Evolutionary conservation across 495 filamentous ascomycete genomes (phyloP).

Genomic region (Glonium stellatum): DNA sequence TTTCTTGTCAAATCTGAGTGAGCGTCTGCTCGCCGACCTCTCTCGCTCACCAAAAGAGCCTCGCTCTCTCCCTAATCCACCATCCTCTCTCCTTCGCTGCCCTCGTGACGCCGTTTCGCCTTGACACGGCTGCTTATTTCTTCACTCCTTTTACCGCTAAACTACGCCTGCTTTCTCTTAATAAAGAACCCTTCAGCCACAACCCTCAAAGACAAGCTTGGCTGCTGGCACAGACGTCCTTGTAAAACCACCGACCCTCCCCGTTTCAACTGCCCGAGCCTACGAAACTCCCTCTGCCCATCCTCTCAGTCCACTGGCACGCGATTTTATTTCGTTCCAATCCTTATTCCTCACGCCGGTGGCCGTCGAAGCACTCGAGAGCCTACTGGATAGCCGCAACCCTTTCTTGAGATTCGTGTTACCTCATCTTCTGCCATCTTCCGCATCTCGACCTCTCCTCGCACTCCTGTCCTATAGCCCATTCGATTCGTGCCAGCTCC

Average conservation of each 20-base stretch:
- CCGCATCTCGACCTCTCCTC: not conserved
- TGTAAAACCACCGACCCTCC: not conserved
- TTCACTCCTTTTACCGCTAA: not conserved
- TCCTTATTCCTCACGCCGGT: not conserved
- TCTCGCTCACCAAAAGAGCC: not conserved
- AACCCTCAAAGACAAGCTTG: not conserved
- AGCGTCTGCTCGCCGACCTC: not conserved
- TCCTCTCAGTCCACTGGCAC: not conserved
- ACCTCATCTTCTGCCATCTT: not conserved
- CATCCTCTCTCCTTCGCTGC: not conserved
- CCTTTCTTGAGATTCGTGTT: not conserved
- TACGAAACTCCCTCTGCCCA: not conserved
- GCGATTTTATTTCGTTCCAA: not conserved
- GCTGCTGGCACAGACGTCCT: not conserved
- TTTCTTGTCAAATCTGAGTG: not conserved
- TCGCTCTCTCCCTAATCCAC: not conserved
- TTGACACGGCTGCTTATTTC: conserved; percentile 1
- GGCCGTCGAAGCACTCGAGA: not conserved
- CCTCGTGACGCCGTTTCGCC: not conserved
- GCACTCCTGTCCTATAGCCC: not conserved
- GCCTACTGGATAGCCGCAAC: not conserved
- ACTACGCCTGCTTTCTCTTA: not conserved
- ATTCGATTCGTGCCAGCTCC: not conserved
- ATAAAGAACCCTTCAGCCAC: not conserved
- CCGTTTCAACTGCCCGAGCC: conserved; percentile 1